Conservation (phyloP, 768 basidiomycete genomes). For the Lanmaoa rubissima region DNA sequence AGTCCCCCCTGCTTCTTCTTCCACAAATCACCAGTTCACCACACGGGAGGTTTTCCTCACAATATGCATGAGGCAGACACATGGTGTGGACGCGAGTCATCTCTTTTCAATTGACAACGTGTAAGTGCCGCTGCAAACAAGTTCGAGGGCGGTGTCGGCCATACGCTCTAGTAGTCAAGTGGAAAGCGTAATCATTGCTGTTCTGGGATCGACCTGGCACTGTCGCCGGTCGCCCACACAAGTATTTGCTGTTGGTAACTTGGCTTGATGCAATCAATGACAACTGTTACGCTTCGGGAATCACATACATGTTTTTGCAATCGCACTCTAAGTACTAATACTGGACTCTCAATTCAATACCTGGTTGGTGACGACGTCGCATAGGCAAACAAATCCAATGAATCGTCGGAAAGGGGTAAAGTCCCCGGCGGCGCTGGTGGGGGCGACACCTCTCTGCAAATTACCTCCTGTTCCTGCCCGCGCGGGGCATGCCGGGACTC, state of each 20-base stretch:
- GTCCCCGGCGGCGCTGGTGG: neutral
- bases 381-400: conserved; percentile 47
- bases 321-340: neutral
- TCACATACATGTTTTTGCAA: neutral
- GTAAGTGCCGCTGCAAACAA: neutral
- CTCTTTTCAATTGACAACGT: neutral
- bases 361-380: conserved; percentile 30
- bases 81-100: conserved; percentile 4
- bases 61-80: conserved; percentile 23
- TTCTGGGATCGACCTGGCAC: neutral
- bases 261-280: neutral
- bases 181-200: neutral
- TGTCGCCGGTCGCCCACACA: neutral
- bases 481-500: neutral
- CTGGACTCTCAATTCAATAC: conserved; percentile 9
- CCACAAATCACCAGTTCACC: neutral
- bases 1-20: neutral
- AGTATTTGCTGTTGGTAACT: neutral
- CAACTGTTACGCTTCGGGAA: neutral
- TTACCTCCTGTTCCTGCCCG: conserved; percentile 10
- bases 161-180: neutral
- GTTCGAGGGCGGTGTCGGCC: neutral
- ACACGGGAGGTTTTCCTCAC: conserved; percentile 1
- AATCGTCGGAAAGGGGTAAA: conserved; percentile 44
- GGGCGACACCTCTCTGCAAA: neutral